phyloP scores from a whole-genome alignment of 495 filamentous ascomycete genomes.

The Rostrohypoxylon terebratum region DNA sequence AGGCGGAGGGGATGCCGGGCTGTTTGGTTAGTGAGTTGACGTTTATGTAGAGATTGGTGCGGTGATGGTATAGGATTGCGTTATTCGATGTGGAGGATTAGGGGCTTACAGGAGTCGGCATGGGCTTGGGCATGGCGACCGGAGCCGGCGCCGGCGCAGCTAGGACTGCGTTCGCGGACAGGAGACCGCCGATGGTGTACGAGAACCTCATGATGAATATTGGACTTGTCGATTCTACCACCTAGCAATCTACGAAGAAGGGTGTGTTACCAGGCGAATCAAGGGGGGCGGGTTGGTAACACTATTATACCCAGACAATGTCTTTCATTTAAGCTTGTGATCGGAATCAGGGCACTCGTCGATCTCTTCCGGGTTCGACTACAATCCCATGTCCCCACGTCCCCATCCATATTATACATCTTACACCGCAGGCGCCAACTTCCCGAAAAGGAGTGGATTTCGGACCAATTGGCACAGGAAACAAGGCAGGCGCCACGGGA shows the following conservation, averaged over 20 bases:
- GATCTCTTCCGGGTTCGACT: slow-evolving; percentile 8
- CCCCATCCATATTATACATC: neutral
- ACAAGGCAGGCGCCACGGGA: slow-evolving; percentile 15
- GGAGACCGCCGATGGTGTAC: slow-evolving; percentile 31
- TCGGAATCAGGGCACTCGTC: neutral
- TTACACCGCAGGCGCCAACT: slow-evolving; percentile 26
- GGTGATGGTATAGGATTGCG: no score
- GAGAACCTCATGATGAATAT: slow-evolving; percentile 45
- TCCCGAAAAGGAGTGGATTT: slow-evolving; percentile 6
- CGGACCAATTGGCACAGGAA: slow-evolving; percentile 25
- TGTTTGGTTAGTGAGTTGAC: slow-evolving; percentile 23
- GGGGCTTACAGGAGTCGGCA: slow-evolving; percentile 50
- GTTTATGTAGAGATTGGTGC: no score
- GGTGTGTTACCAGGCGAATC: neutral
- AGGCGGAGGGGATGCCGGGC: slow-evolving; percentile 70
- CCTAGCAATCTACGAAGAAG: neutral
- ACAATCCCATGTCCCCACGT: neutral
- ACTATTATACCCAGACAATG: slow-evolving; percentile 13
- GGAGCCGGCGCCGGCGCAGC: slow-evolving; percentile 49
- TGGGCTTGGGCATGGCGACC: slow-evolving; percentile 38
- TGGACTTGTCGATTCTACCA: neutral
- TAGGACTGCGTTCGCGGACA: slow-evolving; percentile 44
- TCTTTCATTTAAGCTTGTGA: slow-evolving; percentile 6
- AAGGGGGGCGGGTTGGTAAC: slow-evolving; percentile 7
- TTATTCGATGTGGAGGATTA: neutral